Conservation (phyloP, 768 basidiomycete species). For the Amanita thiersii region DNA sequence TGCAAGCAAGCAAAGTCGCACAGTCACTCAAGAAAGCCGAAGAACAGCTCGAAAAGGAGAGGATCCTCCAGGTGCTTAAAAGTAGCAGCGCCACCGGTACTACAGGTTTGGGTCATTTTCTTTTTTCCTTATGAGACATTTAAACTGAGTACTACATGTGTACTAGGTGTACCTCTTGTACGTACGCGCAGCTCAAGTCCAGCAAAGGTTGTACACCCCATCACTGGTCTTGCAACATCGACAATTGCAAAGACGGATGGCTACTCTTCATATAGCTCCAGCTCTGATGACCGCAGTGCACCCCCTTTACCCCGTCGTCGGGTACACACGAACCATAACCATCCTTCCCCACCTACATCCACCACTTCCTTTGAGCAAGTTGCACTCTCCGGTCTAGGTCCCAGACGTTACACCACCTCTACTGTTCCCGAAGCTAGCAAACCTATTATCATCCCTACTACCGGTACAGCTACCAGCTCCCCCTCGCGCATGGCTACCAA, state of each 20-base stretch:
- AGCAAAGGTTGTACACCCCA: conserved; percentile 5
- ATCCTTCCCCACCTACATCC: conserved; percentile 32
- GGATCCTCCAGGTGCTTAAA: conserved; percentile 65
- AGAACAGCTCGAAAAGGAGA: conserved; percentile 57
- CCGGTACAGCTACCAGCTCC: conserved; percentile 10
- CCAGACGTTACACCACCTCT: not conserved
- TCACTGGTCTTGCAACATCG: conserved; percentile 7
- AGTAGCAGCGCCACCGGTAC: conserved; percentile 35
- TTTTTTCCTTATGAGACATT: conserved; percentile 14
- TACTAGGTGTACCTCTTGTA: conserved; percentile 25
- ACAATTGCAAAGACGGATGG: conserved; percentile 4
- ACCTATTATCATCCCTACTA: conserved; percentile 3
- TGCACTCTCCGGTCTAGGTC: conserved; percentile 23
- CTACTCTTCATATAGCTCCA: conserved; percentile 12
- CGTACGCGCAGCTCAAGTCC: conserved; percentile 15
- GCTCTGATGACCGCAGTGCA: conserved; percentile 14
- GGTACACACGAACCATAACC: conserved; percentile 5
- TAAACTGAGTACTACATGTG: conserved; percentile 14
- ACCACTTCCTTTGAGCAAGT: conserved; percentile 39
- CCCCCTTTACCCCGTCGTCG: conserved; percentile 26
- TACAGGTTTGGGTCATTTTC: conserved; percentile 22
- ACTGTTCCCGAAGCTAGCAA: not conserved
- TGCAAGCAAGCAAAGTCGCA: conserved; percentile 66
- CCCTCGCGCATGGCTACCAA: conserved; percentile 10
- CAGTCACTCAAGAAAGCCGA: conserved; percentile 65